A percentile compares a stretch with the other conserved stretches of the same genome.
Evolutionary conservation across 73 alveolate genomes (phyloP).

Genomic region (Blepharisma japonicum): DNA sequence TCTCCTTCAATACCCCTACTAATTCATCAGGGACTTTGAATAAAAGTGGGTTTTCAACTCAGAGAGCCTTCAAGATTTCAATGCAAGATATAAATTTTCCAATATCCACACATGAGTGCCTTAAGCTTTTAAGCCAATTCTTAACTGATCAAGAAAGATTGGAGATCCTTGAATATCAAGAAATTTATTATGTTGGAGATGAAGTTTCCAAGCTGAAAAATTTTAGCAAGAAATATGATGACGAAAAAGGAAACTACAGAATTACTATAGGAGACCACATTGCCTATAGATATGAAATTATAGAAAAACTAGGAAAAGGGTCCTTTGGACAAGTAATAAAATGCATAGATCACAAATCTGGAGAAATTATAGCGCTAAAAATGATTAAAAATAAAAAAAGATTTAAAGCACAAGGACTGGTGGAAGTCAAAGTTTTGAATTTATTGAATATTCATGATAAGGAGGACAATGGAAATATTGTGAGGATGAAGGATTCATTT

Average conservation of each 20-base stretch:
- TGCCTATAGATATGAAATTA: constrained; percentile 52
- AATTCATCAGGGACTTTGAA: no score
- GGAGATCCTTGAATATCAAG: no score
- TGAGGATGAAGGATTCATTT: constrained; percentile 37
- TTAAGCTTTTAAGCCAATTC: no score
- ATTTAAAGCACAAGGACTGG: constrained; percentile 40
- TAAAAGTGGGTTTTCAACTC: no score
- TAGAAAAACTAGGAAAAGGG: constrained; percentile 49
- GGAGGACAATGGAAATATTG: constrained; percentile 46
- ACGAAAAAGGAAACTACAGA: constrained; percentile 52
- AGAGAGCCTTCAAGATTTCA: no score
- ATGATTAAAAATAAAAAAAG: constrained; percentile 43
- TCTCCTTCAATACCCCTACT: no score
- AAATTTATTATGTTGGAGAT: no score
- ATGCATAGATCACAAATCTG: constrained; percentile 36
- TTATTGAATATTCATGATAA: constrained; percentile 37
- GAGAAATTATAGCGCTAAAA: constrained; percentile 41
- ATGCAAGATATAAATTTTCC: no score
- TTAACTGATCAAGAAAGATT: no score
- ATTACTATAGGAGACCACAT: constrained; percentile 48
- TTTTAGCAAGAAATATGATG: constrained; percentile 44
- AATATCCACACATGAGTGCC: no score
- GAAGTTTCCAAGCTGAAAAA: not conserved
- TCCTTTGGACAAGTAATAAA: constrained; percentile 48
- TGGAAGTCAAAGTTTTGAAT: constrained; percentile 45